Evolutionary conservation across 768 basidiomycete species (phyloP).

Genomic region (Lepiota brunneoincarnata): DNA sequence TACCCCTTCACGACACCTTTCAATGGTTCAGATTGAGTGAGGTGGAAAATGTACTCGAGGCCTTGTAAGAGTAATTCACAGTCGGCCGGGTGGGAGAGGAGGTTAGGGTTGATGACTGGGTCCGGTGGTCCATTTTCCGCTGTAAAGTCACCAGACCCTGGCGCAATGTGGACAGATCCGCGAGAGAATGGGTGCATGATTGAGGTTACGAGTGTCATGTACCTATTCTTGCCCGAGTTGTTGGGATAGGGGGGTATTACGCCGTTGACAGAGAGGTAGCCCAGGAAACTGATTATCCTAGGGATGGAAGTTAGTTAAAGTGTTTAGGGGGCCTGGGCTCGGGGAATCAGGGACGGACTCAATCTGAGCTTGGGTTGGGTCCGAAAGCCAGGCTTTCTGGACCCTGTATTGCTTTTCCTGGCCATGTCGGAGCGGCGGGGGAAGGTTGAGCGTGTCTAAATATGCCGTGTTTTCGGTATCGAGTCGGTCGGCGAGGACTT

Average conservation of each 20-base stretch:
- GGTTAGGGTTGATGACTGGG: slow-evolving; percentile 9
- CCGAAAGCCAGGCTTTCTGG: neutral
- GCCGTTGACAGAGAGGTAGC: neutral
- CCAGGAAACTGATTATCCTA: slow-evolving; percentile 4
- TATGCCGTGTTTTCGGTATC: neutral
- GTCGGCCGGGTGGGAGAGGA: slow-evolving; percentile 14
- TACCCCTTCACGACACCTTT: slow-evolving; percentile 2
- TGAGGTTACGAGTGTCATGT: slow-evolving; percentile 10
- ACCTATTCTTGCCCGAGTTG: neutral
- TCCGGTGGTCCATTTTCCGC: neutral
- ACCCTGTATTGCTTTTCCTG: slow-evolving; percentile 4
- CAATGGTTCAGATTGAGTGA: slow-evolving; percentile 10
- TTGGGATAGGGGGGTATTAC: neutral
- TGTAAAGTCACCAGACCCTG: neutral
- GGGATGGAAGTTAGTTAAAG: neutral
- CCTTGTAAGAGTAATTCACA: slow-evolving; percentile 17
- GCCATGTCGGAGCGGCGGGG: neutral
- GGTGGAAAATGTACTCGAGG: slow-evolving; percentile 10
- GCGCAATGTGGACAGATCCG: slow-evolving; percentile 28
- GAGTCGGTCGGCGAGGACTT: neutral
- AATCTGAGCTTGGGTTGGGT: slow-evolving; percentile 7
- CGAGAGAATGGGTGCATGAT: slow-evolving; percentile 35
- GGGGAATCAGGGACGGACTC: neutral
- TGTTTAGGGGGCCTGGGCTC: too few relatives aligned
- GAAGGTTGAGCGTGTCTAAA: neutral